These are phyloP conservation scores for Harringtonia lauricola DNA, from an alignment of 2,329 filamentous ascomycete species.

Conservation along the genomic window DNA sequence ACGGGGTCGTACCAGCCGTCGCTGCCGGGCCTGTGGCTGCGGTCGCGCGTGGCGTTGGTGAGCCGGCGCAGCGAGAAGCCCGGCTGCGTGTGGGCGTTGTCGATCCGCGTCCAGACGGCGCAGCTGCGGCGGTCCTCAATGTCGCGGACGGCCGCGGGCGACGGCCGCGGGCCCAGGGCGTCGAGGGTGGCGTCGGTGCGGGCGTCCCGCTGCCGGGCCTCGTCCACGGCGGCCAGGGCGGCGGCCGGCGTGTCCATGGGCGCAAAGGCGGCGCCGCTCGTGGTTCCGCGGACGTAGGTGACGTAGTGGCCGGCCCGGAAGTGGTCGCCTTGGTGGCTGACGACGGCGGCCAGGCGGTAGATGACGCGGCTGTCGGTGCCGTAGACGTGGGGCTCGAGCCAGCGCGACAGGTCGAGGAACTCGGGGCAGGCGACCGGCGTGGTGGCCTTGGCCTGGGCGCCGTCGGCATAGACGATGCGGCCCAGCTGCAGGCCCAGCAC, in stretches of 20 bases:
- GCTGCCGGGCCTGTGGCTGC: background rate
- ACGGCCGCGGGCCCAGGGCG: background rate
- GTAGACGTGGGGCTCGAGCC: slow-evolving; percentile 9
- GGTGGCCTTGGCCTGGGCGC: background rate
- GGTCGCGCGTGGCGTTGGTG: slow-evolving; percentile 6
- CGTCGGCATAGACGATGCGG: background rate
- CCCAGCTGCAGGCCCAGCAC: slow-evolving; percentile 6
- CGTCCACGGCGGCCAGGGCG: background rate
- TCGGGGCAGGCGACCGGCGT: slow-evolving; percentile 5
- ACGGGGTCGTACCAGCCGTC: slow-evolving; percentile 6
- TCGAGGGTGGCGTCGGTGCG: background rate
- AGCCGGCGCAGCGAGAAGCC: slow-evolving; percentile 2
- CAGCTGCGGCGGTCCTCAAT: background rate
- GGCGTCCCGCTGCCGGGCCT: background rate
- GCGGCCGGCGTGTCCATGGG: no score
- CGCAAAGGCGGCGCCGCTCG: background rate
- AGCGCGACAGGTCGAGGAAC: slow-evolving; percentile 10
- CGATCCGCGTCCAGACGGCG: slow-evolving; percentile 5
- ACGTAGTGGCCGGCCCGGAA: slow-evolving; percentile 7
- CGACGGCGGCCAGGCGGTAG: slow-evolving; percentile 9
- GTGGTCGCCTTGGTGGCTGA: slow-evolving; percentile 6
- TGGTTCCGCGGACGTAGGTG: slow-evolving; percentile 4
- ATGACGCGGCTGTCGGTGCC: slow-evolving; percentile 3
- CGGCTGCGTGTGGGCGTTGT: background rate
- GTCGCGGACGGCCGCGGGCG: background rate